Base-by-base conservation (phyloP, 148 eudicot species). In the Dianthus caryophyllus region DNA sequence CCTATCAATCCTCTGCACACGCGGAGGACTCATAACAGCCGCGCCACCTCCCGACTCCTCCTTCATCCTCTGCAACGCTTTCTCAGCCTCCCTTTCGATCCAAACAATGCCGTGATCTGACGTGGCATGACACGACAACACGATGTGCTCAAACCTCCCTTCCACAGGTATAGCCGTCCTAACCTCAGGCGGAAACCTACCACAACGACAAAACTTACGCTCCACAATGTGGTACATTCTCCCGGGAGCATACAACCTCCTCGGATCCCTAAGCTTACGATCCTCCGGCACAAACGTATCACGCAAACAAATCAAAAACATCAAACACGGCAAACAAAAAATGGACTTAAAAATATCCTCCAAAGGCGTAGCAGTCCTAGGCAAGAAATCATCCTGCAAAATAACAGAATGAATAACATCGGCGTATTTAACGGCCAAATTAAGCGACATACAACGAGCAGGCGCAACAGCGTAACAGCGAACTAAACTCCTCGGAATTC, bases 171-270 rank as follows among this genome's bases (percentile, higher is more conserved):
- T 88, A 49, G 96, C 96, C 31, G 96, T 88, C 75, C 91, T 82
- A 65, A 88, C 96, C 65, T 86, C 85, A 21, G 96, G 96, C 47
- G 96, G 91, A 67, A 71, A 84, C 75, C 91, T 84, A 27, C 87
- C 96, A 76, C 96, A 88, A 96, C 96, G 84, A 88, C 97, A 94
- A 77, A 88, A 88, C 69, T 86, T 90, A 74, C 99, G 84, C 76
- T 94, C 97, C 51, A 94, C 99, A 54, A 94, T 86, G 74, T 94
- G 99, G 76, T 86, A 94, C 78, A 94, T 79, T 69, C 97, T 82
- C 33, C 99, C 99, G 55, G 99, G 99, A 65, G 97, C 96, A 81
- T 90, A 91, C 20, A 91, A 70, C 71, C 97, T 73, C 76, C 97
- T 84, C 25, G 91, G 91, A 80, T 91, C 97, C 74, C 72, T 78